Conservation (phyloP, 495 filamentous ascomycete species). For the Achaetomiella virescens region DNA sequence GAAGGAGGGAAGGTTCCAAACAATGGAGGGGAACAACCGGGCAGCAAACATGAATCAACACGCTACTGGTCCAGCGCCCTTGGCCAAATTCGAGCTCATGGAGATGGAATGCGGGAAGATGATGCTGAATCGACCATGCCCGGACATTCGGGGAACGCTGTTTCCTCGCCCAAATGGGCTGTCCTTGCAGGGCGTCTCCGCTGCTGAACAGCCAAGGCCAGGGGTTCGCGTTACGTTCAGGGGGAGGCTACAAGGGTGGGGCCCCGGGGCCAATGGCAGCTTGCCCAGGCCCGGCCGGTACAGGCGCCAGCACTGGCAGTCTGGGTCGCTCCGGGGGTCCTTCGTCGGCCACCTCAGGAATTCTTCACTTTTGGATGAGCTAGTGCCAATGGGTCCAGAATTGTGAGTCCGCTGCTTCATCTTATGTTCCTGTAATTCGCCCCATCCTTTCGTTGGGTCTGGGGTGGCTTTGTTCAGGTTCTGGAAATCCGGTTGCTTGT, state of each 20-base stretch:
- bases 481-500: neutral
- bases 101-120: no score
- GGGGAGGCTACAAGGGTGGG: conserved; percentile 10
- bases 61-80: neutral
- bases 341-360: conserved; percentile 9
- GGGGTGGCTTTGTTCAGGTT: no score
- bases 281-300: no score
- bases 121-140: no score
- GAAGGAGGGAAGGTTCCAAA: no score
- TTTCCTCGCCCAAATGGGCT: conserved; percentile 1
- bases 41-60: neutral
- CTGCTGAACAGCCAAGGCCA: conserved; percentile 11
- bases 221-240: conserved; percentile 12
- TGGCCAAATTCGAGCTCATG: neutral
- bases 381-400: neutral
- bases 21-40: neutral
- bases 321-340: no score
- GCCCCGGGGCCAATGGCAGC: conserved; percentile 6
- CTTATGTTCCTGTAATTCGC: conserved; percentile 1
- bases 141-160: neutral
- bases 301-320: no score
- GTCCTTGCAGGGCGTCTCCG: conserved; percentile 3
- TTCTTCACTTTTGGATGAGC: neutral
- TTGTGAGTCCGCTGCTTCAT: neutral
- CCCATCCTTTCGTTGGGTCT: neutral